Evolutionary conservation across 129 eudicot genomes (phyloP), one percentile per base, ranked within the genome.

Genomic region (Ambrosia trifida): DNA sequence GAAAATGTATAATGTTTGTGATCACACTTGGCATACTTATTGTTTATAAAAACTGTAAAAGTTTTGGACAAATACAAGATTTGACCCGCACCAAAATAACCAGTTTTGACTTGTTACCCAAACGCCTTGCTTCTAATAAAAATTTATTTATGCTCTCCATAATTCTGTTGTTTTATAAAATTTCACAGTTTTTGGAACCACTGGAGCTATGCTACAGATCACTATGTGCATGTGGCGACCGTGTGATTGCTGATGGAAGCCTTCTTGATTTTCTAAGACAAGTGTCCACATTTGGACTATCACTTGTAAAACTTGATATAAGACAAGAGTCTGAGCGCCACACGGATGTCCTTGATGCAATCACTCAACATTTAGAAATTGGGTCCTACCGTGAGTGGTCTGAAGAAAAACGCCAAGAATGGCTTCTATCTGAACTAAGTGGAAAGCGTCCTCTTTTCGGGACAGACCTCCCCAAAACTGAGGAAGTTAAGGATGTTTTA

Each of bases 261-360:
- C 98, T 94, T 67, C 90, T 94, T 10, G 98, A 94, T 78, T 94
- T 94, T 63, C 79, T 94, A 64, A 72, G 98, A 52, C 98, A 84
- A 79, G 96, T 94, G 33, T 94, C 97, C 35, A 94, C 98, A 54
- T 94, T 94, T 54, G 97, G 98, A 16, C 85, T 94, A 36, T 94
- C 98, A 11, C 83, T 94, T 7, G 98, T 94, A 38, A 82, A 87
- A 75, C 98, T 94, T 13, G 98, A 94, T 78, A 94, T 94, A 44
- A 78, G 98, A 30, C 98, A 94, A 84, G 98, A 94, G 51, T 94
- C 98, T 1, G 98, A 94, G 5, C 73, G 98, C 20, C 98, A 94
- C 84, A 82, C 98, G 2, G 98, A 94, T 66, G 97, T 94, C 70
- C 91, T 94, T 7, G 91, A 94, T 75, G 98, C 97, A 36, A 83